A percentile compares a stretch with the other conserved stretches of the same genome.
These are phyloP conservation scores for Paracorniculantispora psalliotae DNA, from an alignment of 2,329 filamentous ascomycete genomes.

Conservation along the genomic window DNA sequence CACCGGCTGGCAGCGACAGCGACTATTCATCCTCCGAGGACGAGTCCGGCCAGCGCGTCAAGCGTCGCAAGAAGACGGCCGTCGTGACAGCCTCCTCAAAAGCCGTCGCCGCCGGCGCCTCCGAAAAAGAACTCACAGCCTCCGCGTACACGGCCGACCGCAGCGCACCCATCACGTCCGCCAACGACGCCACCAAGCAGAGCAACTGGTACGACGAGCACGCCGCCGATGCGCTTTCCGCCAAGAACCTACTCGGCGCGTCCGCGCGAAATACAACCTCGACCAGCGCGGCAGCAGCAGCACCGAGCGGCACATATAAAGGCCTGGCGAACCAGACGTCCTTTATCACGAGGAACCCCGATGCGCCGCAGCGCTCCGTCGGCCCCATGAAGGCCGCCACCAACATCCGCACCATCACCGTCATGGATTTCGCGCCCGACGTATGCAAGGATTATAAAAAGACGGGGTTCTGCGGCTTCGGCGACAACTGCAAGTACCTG, in stretches of 20 bases:
- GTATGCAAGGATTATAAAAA: slow-evolving; percentile 94
- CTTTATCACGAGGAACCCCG: slow-evolving; percentile 77
- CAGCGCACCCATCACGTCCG: slow-evolving; percentile 55
- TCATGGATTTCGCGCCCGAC: slow-evolving; percentile 86
- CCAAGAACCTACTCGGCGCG: slow-evolving; percentile 51
- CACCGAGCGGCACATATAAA: slow-evolving; percentile 67
- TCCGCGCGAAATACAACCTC: slow-evolving; percentile 30
- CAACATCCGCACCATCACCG: slow-evolving; percentile 85
- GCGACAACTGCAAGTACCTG: slow-evolving; percentile 77
- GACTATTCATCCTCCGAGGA: slow-evolving; percentile 71
- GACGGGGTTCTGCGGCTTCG: slow-evolving; percentile 48
- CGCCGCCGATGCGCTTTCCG: slow-evolving; percentile 40
- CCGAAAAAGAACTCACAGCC: slow-evolving; percentile 37
- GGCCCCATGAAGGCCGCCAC: slow-evolving; percentile 85
- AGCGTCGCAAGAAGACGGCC: slow-evolving; percentile 67
- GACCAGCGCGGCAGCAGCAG: slow-evolving; percentile 19
- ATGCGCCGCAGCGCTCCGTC: slow-evolving; percentile 64
- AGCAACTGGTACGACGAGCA: slow-evolving; percentile 85
- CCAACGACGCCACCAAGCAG: slow-evolving; percentile 85
- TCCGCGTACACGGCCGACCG: slow-evolving; percentile 58
- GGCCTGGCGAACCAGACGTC: slow-evolving; percentile 66
- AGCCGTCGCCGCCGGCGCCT: slow-evolving; percentile 26
- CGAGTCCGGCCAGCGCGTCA: slow-evolving; percentile 70
- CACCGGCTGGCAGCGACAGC: slow-evolving; percentile 58
- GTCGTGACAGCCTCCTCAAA: slow-evolving; percentile 62